Percentiles rank a stretch among this genome's conserved stretches.
Conservation (phyloP, 2,329 filamentous ascomycete species). For the Tothia fuscella region DNA sequence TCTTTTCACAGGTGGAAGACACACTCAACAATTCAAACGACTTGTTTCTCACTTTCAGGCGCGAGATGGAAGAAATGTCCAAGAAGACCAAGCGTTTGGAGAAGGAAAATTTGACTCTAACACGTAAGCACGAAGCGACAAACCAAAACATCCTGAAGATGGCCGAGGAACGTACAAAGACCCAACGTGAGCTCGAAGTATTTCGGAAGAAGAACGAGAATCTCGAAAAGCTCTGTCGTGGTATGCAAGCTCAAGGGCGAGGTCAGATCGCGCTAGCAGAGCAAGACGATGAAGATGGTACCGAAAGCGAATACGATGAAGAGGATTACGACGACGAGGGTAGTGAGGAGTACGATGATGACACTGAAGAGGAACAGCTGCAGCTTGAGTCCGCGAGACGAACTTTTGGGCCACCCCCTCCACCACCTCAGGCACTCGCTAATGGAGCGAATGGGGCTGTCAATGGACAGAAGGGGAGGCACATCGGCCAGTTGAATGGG, state of each 20-base stretch:
- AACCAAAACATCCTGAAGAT: constrained; percentile 93
- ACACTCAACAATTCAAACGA: constrained; percentile 98
- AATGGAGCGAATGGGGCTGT: neutral
- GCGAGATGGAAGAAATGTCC: constrained; percentile 99
- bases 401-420: constrained; percentile 10
- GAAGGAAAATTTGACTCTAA: constrained; percentile 86
- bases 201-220: constrained; percentile 79
- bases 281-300: constrained; percentile 26
- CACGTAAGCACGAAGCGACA: constrained; percentile 84
- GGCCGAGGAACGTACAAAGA: constrained; percentile 80
- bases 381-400: constrained; percentile 8
- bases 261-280: constrained; percentile 50
- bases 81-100: constrained; percentile 96
- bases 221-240: constrained; percentile 85
- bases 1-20: constrained; percentile 74
- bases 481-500: constrained; percentile 9
- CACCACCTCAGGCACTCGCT: constrained; percentile 7
- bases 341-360: constrained; percentile 27
- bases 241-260: constrained; percentile 90
- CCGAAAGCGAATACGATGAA: constrained; percentile 27
- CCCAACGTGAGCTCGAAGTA: constrained; percentile 64
- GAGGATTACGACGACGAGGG: constrained; percentile 43
- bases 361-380: constrained; percentile 6
- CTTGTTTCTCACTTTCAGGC: constrained; percentile 88
- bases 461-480: neutral